Evolutionary conservation across 345 rosid genomes (phyloP).

Genomic region (Linum usitatissimum): DNA sequence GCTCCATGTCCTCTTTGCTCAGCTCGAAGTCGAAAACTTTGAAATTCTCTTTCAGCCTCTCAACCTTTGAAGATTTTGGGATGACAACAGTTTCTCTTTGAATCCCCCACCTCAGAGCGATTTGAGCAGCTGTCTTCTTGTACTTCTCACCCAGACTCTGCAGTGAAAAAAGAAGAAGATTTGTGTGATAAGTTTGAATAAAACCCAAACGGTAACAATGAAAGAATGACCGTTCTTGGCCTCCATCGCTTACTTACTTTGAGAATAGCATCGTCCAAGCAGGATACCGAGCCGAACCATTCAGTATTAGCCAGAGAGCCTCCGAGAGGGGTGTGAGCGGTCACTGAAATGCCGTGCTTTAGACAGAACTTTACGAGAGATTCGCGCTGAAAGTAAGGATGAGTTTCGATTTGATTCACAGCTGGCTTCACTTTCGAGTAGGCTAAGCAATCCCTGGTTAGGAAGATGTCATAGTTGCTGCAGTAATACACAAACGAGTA

Average conservation of each 20-base stretch:
- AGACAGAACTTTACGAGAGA: conserved; percentile 83
- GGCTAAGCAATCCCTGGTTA: conserved; percentile 84
- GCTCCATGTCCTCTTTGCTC: conserved; percentile 60
- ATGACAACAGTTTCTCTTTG: conserved; percentile 66
- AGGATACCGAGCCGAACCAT: conserved; percentile 63
- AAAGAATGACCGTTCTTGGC: background rate
- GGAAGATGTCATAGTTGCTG: conserved; percentile 83
- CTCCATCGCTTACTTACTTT: conserved; percentile 30
- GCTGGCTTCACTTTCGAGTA: conserved; percentile 90
- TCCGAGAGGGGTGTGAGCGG: conserved; percentile 84
- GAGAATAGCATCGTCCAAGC: conserved; percentile 68
- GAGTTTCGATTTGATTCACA: conserved; percentile 91
- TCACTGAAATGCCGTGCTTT: conserved; percentile 69
- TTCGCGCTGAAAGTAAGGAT: conserved; percentile 86
- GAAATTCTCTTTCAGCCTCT: conserved; percentile 58
- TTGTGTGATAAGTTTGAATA: background rate
- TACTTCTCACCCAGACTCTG: conserved; percentile 73
- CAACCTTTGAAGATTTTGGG: conserved; percentile 58
- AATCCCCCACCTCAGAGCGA: conserved; percentile 71
- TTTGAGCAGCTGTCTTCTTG: conserved; percentile 62
- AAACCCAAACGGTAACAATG: background rate
- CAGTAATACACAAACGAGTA: conserved; percentile 12
- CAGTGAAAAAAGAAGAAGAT: background rate
- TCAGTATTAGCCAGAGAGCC: conserved; percentile 67
- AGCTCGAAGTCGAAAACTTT: conserved; percentile 54